Evolutionary conservation across 768 basidiomycete species (phyloP), one percentile per base, ranked within the genome.

Genomic region (Russula compacta): DNA sequence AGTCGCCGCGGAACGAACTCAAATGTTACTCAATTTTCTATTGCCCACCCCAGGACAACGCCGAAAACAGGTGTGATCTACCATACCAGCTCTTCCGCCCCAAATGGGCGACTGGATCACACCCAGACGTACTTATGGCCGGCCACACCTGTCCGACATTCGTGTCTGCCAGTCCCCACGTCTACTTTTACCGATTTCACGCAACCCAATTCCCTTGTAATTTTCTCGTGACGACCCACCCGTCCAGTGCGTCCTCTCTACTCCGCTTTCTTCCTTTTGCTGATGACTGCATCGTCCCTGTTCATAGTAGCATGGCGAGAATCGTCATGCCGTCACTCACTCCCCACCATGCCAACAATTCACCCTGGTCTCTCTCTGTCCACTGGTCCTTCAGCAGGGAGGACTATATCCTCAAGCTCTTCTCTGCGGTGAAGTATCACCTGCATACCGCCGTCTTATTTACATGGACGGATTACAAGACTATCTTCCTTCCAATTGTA

Each of bases 401-500:
- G 24, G 35, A 48, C 44, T 48, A 47, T 36, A 50, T 63, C 35
- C 21, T 47, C 43, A 29, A 38, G 9, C 43, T 49, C 43, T 61
- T 53, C 55, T 57, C 67, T 51, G 32, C 56, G 9, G 59, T 49
- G 17, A 32, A n/a, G 42, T 61, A 64, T 32, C 61, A 68, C 39
- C 29, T 68, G 4, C 57, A 66, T 50, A 69, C 68, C 38, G 60
- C 66, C 21, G 59, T 71, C 32, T 60, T 71, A n/a, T 71, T 71
- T 54, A 71, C 70, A 12, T 67, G 67, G 65, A 66, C 70, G 21
- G 70, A 71, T 56, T 69, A 65, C 55, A 71, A 71, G 58, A 71
- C 70, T 9, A 66, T 71, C 11, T 54, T 71, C 10, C 51, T 71
- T n/a, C 70, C 70, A 3, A 64, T 71, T 36, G 70, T 70, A 24